These are phyloP conservation scores for Ustilago shanxiensis DNA, from an alignment of 1,284 basidiomycete genomes.

Conservation along the genomic window DNA sequence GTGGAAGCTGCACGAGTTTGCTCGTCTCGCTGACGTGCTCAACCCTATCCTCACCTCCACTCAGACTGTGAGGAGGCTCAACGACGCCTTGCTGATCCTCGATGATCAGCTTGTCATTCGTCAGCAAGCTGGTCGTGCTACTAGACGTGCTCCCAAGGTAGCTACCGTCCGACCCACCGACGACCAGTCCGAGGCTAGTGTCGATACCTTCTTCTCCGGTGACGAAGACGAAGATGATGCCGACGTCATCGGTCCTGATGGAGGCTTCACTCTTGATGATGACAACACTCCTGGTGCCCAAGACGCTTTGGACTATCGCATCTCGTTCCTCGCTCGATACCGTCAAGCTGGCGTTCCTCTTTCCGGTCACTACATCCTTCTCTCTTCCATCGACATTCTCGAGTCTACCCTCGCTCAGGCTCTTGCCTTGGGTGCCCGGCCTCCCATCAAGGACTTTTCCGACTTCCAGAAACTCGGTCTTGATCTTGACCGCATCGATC, in stretches of 20 bases:
- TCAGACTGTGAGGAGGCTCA: conserved; percentile 74
- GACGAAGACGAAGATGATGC: conserved; percentile 54
- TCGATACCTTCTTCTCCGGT: conserved; percentile 72
- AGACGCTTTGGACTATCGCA: conserved; percentile 56
- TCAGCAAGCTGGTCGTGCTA: conserved; percentile 69
- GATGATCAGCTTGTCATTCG: conserved; percentile 70
- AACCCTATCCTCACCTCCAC: conserved; percentile 75
- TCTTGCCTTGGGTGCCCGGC: conserved; percentile 73
- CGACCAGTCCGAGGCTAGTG: conserved; percentile 56
- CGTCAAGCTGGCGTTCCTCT: conserved; percentile 80
- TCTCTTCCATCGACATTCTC: conserved; percentile 84
- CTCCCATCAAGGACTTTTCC: conserved; percentile 50
- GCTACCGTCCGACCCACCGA: conserved; percentile 53
- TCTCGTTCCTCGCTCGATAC: conserved; percentile 81
- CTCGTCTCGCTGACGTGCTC: conserved; percentile 75
- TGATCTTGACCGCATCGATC: conserved; percentile 52
- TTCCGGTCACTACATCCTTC: conserved; percentile 87
- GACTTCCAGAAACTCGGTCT: conserved; percentile 48
- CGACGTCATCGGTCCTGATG: conserved; percentile 43
- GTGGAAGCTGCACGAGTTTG: conserved; percentile 81
- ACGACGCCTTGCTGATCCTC: conserved; percentile 72
- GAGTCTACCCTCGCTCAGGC: conserved; percentile 86
- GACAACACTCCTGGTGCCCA: conserved; percentile 19
- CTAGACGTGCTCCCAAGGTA: conserved; percentile 50
- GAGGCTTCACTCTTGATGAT: conserved; percentile 52